phyloP scores from a whole-genome alignment of 495 filamentous ascomycete genomes.

The Xeromyces bisporus region DNA sequence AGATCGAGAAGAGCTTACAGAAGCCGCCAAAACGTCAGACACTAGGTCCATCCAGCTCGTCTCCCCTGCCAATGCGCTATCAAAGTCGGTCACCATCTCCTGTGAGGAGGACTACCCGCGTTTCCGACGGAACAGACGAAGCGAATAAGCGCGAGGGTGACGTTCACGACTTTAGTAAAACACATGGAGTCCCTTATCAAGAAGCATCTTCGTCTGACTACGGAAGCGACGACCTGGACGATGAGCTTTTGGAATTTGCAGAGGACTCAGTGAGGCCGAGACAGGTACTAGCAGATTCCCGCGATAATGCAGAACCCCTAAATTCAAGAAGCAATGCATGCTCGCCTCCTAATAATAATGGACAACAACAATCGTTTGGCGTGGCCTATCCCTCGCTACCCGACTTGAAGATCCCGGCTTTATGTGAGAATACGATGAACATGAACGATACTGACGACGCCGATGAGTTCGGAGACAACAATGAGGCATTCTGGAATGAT shows the following conservation, averaged over 20 bases:
- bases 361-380: background rate
- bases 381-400: background rate
- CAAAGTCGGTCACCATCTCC: slow-evolving; percentile 30
- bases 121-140: slow-evolving; percentile 1
- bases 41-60: slow-evolving; percentile 32
- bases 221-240: slow-evolving; percentile 43
- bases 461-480: slow-evolving; percentile 52
- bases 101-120: slow-evolving; percentile 7
- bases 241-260: slow-evolving; percentile 33
- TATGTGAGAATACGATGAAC: slow-evolving; percentile 35
- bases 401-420: slow-evolving; percentile 3
- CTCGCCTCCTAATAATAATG: background rate
- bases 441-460: slow-evolving; percentile 19
- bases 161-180: slow-evolving; percentile 4
- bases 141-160: slow-evolving; percentile 1
- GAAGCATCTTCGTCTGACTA: slow-evolving; percentile 39
- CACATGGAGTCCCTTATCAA: slow-evolving; percentile 6
- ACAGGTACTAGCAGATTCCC: slow-evolving; percentile 5
- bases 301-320: background rate
- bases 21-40: slow-evolving; percentile 16
- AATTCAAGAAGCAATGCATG: too few relatives aligned
- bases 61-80: slow-evolving; percentile 31
- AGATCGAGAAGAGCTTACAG: slow-evolving; percentile 44
- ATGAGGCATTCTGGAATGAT: slow-evolving; percentile 39
- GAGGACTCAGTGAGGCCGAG: slow-evolving; percentile 24